Percentiles rank a stretch among this genome's conserved stretches.
These are phyloP conservation scores for Myxozyma geophila DNA, from an alignment of 805 yeast species.

Conservation along the genomic window DNA sequence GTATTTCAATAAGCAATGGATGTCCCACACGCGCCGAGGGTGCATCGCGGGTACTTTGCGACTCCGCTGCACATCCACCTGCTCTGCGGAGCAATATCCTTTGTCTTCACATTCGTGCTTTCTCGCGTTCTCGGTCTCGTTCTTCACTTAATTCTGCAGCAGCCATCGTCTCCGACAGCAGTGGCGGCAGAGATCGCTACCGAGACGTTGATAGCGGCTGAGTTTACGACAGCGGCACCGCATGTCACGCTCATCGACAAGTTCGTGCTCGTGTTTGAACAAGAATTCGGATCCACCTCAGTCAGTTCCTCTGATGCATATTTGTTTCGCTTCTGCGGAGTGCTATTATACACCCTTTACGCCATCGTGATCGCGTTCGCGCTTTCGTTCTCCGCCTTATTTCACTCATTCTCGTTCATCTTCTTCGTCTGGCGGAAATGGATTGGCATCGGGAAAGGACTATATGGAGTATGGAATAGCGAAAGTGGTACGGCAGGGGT, in stretches of 20 bases:
- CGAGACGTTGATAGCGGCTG: not conserved
- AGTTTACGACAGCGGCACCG: not conserved
- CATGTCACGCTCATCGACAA: slow-evolving; percentile 27
- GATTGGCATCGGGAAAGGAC: slow-evolving; percentile 30
- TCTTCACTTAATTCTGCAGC: slow-evolving; percentile 22
- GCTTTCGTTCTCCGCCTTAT: slow-evolving; percentile 29
- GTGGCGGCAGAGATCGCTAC: not conserved
- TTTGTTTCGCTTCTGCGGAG: slow-evolving; percentile 28
- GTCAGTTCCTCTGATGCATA: slow-evolving; percentile 16
- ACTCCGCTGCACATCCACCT: slow-evolving; percentile 26
- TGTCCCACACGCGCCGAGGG: not conserved
- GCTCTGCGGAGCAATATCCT: slow-evolving; percentile 23
- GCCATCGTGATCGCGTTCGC: slow-evolving; percentile 32
- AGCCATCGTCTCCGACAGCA: not conserved
- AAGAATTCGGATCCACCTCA: slow-evolving; percentile 24
- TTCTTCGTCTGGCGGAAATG: slow-evolving; percentile 32
- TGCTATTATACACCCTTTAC: slow-evolving; percentile 29
- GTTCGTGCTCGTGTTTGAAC: slow-evolving; percentile 26
- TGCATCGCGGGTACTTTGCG: slow-evolving; percentile 11
- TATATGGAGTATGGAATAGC: slow-evolving; percentile 28
- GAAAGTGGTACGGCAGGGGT: slow-evolving; percentile 25
- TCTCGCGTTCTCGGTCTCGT: slow-evolving; percentile 28
- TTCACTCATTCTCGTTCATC: slow-evolving; percentile 28
- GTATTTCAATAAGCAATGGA: not conserved
- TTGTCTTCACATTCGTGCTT: slow-evolving; percentile 17